Evolutionary conservation across 169 alveolate species (phyloP).

Genomic region (Amoebophrya sp.): DNA sequence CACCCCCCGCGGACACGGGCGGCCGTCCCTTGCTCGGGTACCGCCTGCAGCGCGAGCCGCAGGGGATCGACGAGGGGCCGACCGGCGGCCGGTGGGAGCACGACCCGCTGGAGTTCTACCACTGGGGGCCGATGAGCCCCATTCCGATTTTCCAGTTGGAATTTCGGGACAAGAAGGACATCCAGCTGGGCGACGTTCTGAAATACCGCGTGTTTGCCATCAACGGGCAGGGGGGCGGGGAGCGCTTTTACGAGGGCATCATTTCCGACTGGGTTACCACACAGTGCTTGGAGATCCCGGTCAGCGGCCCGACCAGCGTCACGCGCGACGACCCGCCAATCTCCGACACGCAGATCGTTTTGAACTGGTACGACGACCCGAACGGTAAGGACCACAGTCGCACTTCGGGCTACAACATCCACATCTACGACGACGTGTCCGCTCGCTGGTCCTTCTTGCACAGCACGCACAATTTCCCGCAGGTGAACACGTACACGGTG

Average conservation of each 20-base stretch:
- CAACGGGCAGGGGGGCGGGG: conserved; percentile 21
- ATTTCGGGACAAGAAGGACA: neutral
- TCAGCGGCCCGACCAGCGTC: neutral
- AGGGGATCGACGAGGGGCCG: conserved; percentile 20
- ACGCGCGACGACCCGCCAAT: neutral
- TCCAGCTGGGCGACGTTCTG: neutral
- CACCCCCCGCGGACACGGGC: neutral
- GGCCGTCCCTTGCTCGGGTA: neutral
- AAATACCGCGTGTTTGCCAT: neutral
- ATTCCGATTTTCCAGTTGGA: neutral
- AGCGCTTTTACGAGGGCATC: neutral
- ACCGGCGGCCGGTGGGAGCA: neutral
- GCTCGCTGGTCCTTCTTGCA: neutral
- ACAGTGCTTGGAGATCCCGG: neutral
- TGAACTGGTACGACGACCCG: neutral
- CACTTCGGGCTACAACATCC: neutral
- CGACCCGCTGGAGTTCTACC: neutral
- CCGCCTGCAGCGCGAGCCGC: neutral
- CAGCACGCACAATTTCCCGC: neutral
- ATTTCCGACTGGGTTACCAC: neutral
- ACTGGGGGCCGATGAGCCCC: conserved; percentile 2
- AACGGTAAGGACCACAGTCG: neutral
- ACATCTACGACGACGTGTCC: conserved; percentile 7
- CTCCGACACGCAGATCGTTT: neutral
- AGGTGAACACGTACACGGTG: neutral